Conservation (phyloP, 805 yeast genomes). For the Ogataea henricii region DNA sequence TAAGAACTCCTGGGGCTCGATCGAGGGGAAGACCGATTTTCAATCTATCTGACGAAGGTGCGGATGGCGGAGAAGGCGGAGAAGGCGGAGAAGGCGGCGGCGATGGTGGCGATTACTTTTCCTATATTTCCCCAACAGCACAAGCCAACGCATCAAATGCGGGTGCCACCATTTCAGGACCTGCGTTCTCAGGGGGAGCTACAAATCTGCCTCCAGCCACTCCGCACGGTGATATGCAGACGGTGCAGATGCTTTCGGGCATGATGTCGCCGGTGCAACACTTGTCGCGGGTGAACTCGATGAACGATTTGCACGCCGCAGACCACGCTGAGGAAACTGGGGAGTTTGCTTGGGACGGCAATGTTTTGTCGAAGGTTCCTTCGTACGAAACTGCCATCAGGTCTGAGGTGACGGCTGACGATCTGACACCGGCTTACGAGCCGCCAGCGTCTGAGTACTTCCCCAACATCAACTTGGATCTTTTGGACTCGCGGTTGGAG, state of each 20-base stretch:
- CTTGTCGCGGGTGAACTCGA: conserved; percentile 61
- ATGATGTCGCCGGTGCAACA: conserved; percentile 56
- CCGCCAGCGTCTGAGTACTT: conserved; percentile 52
- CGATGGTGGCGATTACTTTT: conserved; percentile 34
- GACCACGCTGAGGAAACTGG: conserved; percentile 16
- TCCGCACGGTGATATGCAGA: conserved; percentile 8
- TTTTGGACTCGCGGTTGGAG: conserved; percentile 34
- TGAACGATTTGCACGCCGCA: conserved; percentile 25
- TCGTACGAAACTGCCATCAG: conserved; percentile 80
- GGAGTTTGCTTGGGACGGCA: conserved; percentile 20
- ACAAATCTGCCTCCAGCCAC: conserved; percentile 15
- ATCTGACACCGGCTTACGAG: conserved; percentile 72
- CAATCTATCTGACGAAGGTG: conserved; percentile 28
- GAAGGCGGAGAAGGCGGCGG: neutral
- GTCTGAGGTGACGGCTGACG: conserved; percentile 47
- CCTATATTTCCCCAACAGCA: conserved; percentile 14
- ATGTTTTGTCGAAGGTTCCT: conserved; percentile 63
- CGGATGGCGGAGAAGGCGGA: too few relatives aligned
- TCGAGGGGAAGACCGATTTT: conserved; percentile 31
- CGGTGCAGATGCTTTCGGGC: conserved; percentile 37
- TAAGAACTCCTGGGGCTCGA: conserved; percentile 15
- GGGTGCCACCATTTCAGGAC: conserved; percentile 22
- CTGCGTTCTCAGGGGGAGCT: conserved; percentile 24
- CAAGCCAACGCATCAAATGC: neutral
- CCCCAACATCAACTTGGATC: conserved; percentile 36